A percentile compares a stretch with the other conserved stretches of the same genome.
phyloP scores from a whole-genome alignment of 768 basidiomycete genomes.

The Coprinellus micaceus region DNA sequence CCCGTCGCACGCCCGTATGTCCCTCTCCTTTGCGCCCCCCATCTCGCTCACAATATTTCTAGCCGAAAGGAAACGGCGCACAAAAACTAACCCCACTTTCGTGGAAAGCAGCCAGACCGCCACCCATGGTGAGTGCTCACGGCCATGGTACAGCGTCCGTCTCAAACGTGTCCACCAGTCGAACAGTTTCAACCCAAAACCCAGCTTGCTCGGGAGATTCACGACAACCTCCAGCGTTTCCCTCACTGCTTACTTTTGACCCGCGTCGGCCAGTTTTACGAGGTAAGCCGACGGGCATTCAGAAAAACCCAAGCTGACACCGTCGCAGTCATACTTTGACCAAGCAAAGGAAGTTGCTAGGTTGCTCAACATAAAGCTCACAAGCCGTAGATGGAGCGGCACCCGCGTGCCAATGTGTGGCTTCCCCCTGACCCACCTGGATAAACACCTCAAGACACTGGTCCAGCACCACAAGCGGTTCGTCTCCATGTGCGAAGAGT shows the following conservation, averaged over 20 bases:
- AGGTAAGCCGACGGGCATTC: conserved; percentile 46
- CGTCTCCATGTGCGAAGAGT: conserved; percentile 94
- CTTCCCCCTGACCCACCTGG: conserved; percentile 81
- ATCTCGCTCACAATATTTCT: not conserved
- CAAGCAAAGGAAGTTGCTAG: conserved; percentile 78
- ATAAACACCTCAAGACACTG: conserved; percentile 82
- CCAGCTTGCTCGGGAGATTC: conserved; percentile 65
- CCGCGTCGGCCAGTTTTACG: conserved; percentile 92
- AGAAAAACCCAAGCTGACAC: not conserved
- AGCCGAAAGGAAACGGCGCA: not conserved
- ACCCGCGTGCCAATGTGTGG: conserved; percentile 80
- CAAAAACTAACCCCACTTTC: no score
- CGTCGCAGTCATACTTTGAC: conserved; percentile 82
- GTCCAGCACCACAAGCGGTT: conserved; percentile 81
- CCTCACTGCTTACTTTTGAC: conserved; percentile 90
- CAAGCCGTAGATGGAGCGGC: conserved; percentile 70
- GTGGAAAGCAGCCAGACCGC: no score
- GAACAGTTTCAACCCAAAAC: conserved; percentile 25
- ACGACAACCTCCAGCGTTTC: conserved; percentile 67
- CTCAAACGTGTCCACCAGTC: no score
- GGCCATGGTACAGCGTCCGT: no score
- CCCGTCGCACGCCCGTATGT: not conserved
- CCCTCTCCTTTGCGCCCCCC: not conserved
- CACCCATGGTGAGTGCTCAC: no score
- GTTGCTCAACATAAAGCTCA: conserved; percentile 79